These are phyloP conservation scores for Aspergillus vadensis DNA, from an alignment of 2,329 filamentous ascomycete species.

Conservation along the genomic window DNA sequence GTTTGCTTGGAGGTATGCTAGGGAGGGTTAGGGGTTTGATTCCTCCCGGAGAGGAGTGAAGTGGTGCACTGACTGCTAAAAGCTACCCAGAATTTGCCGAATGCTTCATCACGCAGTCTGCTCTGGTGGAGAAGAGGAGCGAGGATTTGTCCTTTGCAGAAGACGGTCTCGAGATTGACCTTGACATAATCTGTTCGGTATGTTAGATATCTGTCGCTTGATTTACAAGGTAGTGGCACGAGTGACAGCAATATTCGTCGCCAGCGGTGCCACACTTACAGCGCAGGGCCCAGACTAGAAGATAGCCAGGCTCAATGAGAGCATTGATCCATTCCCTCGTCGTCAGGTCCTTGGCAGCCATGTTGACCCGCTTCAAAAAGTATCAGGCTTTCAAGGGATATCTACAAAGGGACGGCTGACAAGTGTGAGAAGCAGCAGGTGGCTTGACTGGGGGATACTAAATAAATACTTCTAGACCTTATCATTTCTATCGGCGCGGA, in stretches of 20 bases:
- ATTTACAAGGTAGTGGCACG: neutral
- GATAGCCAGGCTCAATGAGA: conserved; percentile 25
- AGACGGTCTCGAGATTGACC: conserved; percentile 36
- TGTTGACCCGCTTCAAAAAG: neutral
- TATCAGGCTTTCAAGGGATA: too few relatives aligned
- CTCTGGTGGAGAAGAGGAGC: conserved; percentile 34
- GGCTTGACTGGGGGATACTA: too few relatives aligned
- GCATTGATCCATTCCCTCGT: conserved; percentile 18
- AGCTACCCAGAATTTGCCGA: conserved; percentile 45
- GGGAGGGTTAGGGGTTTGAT: neutral
- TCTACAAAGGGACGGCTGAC: too few relatives aligned
- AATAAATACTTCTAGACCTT: too few relatives aligned
- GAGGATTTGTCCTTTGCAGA: conserved; percentile 37
- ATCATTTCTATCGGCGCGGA: neutral
- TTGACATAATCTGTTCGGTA: conserved; percentile 32
- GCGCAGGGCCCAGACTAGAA: conserved; percentile 28
- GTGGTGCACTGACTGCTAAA: conserved; percentile 35
- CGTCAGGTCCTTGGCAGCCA: conserved; percentile 5
- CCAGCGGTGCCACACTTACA: conserved; percentile 20
- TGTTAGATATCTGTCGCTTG: conserved; percentile 17
- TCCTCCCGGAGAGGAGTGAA: neutral
- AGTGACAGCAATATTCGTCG: neutral
- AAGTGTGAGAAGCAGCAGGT: too few relatives aligned
- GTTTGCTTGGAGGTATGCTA: conserved; percentile 19
- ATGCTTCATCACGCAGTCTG: conserved; percentile 43